Percentiles rank a stretch among this genome's conserved stretches.
These are phyloP conservation scores for Aspergillus latus DNA, from an alignment of 2,329 filamentous ascomycete species.

Conservation along the genomic window DNA sequence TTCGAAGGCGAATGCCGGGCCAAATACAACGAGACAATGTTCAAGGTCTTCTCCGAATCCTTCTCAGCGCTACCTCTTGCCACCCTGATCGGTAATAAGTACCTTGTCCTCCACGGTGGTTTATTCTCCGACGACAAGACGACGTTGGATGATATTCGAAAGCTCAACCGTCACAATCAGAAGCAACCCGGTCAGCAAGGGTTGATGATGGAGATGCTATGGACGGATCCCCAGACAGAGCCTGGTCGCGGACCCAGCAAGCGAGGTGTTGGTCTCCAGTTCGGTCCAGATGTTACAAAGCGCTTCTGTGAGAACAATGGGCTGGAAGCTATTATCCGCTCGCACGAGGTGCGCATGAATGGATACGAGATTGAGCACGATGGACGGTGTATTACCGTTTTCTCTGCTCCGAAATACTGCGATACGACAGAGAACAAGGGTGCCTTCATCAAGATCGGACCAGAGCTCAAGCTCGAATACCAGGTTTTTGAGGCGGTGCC, in stretches of 20 bases:
- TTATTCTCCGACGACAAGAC: conserved; percentile 92
- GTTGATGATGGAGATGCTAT: conserved; percentile 99
- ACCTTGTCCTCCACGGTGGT: conserved; percentile 88
- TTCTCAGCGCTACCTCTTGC: conserved; percentile 93
- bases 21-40: conserved; percentile 94
- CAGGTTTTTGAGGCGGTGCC: conserved; percentile 95
- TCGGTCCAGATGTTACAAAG: conserved; percentile 94
- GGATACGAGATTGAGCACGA: conserved; percentile 99
- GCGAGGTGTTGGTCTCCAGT: conserved; percentile 92
- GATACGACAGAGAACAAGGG: conserved; percentile 98
- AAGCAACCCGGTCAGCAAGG: conserved; percentile 89
- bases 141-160: conserved; percentile 88
- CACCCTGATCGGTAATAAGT: conserved; percentile 87
- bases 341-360: conserved; percentile 97
- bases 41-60: conserved; percentile 97
- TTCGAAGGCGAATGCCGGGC: conserved; percentile 98
- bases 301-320: conserved; percentile 95
- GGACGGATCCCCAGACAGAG: conserved; percentile 90
- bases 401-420: conserved; percentile 96
- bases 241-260: conserved; percentile 92
- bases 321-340: conserved; percentile 90
- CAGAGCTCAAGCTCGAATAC: conserved; percentile 87
- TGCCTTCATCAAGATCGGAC: conserved; percentile 96
- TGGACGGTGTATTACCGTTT: conserved; percentile 94
- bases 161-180: conserved; percentile 86